Conservation (phyloP, 2,329 filamentous ascomycete genomes). For the Harringtonia aguacate region DNA sequence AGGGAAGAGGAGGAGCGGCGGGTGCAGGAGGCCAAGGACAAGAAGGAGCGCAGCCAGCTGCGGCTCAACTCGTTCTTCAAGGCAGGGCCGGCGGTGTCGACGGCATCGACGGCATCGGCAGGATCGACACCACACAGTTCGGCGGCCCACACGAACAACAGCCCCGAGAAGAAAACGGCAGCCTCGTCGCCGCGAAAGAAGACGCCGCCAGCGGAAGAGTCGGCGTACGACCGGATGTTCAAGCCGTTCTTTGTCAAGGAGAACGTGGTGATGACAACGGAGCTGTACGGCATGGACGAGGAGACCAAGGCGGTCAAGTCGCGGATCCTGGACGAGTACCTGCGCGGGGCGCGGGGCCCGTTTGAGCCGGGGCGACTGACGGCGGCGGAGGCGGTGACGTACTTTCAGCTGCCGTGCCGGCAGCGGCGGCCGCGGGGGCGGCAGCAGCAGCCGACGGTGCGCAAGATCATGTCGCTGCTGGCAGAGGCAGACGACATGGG, state of each 20-base stretch:
- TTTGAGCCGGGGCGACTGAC: constrained; percentile 27
- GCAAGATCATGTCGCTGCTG: constrained; percentile 42
- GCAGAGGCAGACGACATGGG: constrained; percentile 20
- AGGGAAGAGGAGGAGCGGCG: constrained; percentile 40
- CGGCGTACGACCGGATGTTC: constrained; percentile 61
- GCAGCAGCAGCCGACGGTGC: constrained; percentile 33
- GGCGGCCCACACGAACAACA: background rate
- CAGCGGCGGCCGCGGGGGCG: constrained; percentile 20
- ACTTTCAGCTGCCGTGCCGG: constrained; percentile 31
- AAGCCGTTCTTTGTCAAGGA: constrained; percentile 71
- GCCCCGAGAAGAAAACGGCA: constrained; percentile 11
- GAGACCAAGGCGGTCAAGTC: constrained; percentile 42
- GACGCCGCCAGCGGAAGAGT: constrained; percentile 16
- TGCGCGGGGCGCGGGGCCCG: constrained; percentile 35
- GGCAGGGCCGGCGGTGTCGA: constrained; percentile 12
- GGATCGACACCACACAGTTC: no score
- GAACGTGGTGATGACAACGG: constrained; percentile 58
- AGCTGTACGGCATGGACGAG: constrained; percentile 45
- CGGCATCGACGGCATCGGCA: no score
- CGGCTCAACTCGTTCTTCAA: constrained; percentile 38
- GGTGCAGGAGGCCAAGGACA: constrained; percentile 32
- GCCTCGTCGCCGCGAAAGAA: constrained; percentile 21
- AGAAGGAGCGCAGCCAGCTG: constrained; percentile 36
- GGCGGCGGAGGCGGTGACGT: constrained; percentile 23
- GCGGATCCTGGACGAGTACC: constrained; percentile 39